Evolutionary conservation across 805 yeast genomes (phyloP).

Genomic region (Sporopachydermia quercuum): DNA sequence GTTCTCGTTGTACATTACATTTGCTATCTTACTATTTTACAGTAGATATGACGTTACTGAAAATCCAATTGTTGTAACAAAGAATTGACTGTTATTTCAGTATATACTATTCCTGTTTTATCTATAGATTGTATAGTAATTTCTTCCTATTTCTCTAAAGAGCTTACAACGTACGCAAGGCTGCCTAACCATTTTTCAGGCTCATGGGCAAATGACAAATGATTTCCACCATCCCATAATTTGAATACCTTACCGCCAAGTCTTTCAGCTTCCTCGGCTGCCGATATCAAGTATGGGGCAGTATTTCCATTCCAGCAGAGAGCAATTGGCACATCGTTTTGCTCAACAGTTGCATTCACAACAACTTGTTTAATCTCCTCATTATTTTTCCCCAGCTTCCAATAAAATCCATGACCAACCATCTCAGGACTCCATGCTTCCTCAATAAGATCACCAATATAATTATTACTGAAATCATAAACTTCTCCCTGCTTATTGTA

Average conservation of each 20-base stretch:
- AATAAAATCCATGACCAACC: constrained; percentile 1
- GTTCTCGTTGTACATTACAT: too few species aligned
- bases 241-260: neutral
- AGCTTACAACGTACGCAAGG: neutral
- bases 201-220: neutral
- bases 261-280: neutral
- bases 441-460: neutral
- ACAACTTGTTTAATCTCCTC: neutral
- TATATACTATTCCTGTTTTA: too few species aligned
- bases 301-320: neutral
- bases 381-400: neutral
- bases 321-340: neutral
- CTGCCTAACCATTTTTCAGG: neutral
- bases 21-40: too few species aligned
- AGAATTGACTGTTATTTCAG: too few species aligned
- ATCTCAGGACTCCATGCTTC: neutral
- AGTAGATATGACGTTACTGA: too few species aligned
- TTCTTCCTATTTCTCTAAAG: too few species aligned
- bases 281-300: neutral
- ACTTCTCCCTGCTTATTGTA: neutral
- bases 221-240: constrained; percentile 1
- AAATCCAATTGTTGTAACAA: too few species aligned
- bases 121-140: too few species aligned
- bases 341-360: neutral
- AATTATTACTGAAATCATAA: neutral